Evolutionary conservation across 2,329 filamentous ascomycete species (phyloP).

Genomic region (Stachybotrys chartarum): DNA sequence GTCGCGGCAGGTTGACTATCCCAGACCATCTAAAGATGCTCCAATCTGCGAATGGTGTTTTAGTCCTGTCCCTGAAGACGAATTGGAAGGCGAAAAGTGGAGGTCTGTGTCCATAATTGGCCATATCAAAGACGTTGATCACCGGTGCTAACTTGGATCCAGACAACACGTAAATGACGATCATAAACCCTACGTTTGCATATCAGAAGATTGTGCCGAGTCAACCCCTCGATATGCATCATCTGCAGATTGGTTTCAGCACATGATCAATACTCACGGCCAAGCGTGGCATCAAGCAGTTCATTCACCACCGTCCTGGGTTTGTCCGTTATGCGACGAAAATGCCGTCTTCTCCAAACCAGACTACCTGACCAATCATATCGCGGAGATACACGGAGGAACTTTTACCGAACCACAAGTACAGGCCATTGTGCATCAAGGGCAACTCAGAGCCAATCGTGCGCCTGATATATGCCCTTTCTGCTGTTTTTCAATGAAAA

Average conservation of each 20-base stretch:
- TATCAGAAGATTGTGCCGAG: background rate
- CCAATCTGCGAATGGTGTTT: background rate
- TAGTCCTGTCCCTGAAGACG: background rate
- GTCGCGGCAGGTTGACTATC: background rate
- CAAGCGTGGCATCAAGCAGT: background rate
- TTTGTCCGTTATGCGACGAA: background rate
- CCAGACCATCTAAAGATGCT: background rate
- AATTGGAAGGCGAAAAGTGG: background rate
- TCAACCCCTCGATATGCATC: background rate
- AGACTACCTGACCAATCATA: background rate
- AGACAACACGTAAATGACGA: background rate
- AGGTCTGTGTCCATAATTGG: background rate
- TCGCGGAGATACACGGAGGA: background rate
- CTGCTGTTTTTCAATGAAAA: background rate
- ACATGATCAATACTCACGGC: background rate
- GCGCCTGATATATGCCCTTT: background rate
- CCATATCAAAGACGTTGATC: no score
- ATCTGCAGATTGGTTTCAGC: background rate
- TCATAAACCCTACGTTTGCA: background rate
- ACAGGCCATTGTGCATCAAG: background rate
- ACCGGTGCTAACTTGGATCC: background rate
- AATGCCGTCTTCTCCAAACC: background rate
- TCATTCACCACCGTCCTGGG: background rate
- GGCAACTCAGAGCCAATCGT: background rate
- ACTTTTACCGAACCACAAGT: background rate